Base-by-base conservation (phyloP, 2,329 filamentous ascomycete genomes). In the Pseudocercospora musae region DNA sequence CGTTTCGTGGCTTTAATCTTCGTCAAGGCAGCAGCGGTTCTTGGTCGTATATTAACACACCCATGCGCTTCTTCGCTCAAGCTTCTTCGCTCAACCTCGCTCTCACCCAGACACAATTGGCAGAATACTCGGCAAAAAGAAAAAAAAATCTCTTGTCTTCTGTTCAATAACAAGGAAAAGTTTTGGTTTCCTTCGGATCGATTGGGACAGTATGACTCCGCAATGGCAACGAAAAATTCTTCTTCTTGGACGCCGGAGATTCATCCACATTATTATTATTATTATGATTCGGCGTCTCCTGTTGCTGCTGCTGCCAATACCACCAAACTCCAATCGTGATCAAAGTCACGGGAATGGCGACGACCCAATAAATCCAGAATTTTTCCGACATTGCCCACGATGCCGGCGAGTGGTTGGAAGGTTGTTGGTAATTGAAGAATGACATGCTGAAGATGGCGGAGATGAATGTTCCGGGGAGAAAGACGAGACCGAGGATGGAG, bases 381-480 rank as follows among this genome's bases (percentile, higher is more conserved):
- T 58, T 62, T 1, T 60, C 20, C 1, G 61, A 64, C 9, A 68
- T 42, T 4, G 20, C n/a, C 60, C 63, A 68, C n/a, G 29, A n/a
- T 8, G 25, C 62, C 0, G 60, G 49, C 5, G 23, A 20, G 4
- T 48, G 27, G 10, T 33, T 40, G 10, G 21, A 49, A 4, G 55
- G 57, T 46, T 58, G 65, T 15, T 54, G 54, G 55, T 61, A 67
- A 10, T 64, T 62, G 63, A 68, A 66, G 42, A 68, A 68, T 9
- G 57, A 59, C 62, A 63, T 68, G 46, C 60, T 64, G 57, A 68
- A 68, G 5, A 68, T 57, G n/a, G 68, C 68, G 31, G 64, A 63
- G 29, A 70, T 59, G 48, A 71, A 70, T 13, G 70, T 71, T 1
- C 62, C 66, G 0, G 70, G 70, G 3, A 71, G 23, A 50, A 71